A percentile compares a stretch with the other conserved stretches of the same genome.
phyloP scores from a whole-genome alignment of 306 rosid species.

The Coriaria nepalensis region DNA sequence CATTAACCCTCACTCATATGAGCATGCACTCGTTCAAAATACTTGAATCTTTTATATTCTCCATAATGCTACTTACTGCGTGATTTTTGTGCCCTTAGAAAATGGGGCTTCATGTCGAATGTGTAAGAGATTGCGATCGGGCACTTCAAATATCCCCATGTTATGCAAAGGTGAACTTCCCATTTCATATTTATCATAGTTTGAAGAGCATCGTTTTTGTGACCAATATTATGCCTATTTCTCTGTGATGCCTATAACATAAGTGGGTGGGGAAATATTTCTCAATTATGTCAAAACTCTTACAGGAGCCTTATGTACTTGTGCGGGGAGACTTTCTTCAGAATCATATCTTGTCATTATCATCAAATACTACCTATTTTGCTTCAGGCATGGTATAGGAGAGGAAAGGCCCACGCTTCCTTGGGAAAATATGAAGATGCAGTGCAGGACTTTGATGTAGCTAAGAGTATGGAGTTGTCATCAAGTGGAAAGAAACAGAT shows the following conservation, averaged over 20 bases:
- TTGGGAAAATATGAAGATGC: slow-evolving; percentile 53
- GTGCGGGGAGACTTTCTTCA: too few species aligned
- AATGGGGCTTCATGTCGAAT: slow-evolving; percentile 52
- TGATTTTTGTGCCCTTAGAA: slow-evolving; percentile 28
- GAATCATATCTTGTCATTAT: too few species aligned
- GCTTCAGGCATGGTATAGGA: slow-evolving; percentile 74
- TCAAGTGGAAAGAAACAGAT: slow-evolving; percentile 49
- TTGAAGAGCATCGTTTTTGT: too few species aligned
- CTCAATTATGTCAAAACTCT: too few species aligned
- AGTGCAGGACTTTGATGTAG: slow-evolving; percentile 46
- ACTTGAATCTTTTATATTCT: neutral
- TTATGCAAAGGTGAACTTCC: slow-evolving; percentile 56
- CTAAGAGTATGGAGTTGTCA: slow-evolving; percentile 44
- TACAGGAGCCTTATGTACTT: too few species aligned
- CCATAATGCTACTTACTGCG: neutral
- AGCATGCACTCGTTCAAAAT: neutral
- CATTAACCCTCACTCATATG: neutral
- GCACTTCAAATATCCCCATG: slow-evolving; percentile 59
- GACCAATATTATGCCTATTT: too few species aligned
- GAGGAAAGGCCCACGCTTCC: slow-evolving; percentile 62
- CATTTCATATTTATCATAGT: slow-evolving; percentile 1
- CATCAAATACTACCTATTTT: slow-evolving; percentile 6
- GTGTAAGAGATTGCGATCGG: slow-evolving; percentile 56
- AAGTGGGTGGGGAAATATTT: too few species aligned
- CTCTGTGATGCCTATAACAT: too few species aligned